phyloP scores from a whole-genome alignment of 2,329 filamentous ascomycete genomes.

The Amesomyces nigricolor region DNA sequence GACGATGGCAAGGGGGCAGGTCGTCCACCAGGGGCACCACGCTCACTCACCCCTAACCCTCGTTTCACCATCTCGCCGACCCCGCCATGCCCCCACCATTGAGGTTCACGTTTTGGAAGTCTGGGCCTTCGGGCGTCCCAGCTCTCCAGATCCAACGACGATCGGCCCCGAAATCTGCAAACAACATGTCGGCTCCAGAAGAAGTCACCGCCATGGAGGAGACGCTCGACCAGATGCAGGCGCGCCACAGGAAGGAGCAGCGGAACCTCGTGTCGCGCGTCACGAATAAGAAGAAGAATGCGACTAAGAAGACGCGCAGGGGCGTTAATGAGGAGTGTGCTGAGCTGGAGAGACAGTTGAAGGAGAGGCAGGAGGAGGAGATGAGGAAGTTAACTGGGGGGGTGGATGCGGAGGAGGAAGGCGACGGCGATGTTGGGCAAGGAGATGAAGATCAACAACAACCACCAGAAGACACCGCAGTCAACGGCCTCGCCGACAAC shows the following conservation, averaged over 20 bases:
- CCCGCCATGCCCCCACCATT: constrained; percentile 11
- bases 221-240: constrained; percentile 68
- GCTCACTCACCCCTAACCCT: not conserved
- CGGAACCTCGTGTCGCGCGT: constrained; percentile 78
- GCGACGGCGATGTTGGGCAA: constrained; percentile 11
- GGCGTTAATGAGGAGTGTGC: constrained; percentile 73
- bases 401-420: constrained; percentile 5
- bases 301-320: constrained; percentile 79
- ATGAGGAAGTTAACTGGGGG: constrained; percentile 38
- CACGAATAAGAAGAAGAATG: constrained; percentile 94
- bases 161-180: not conserved
- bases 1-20: too few species aligned
- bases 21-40: too few species aligned
- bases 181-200: constrained; percentile 2
- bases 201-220: constrained; percentile 31
- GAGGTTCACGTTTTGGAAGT: not conserved
- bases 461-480: not conserved
- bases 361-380: constrained; percentile 62
- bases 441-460: not conserved
- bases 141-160: not conserved
- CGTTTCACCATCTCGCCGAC: not conserved
- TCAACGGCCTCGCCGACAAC: constrained; percentile 8
- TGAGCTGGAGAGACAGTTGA: constrained; percentile 59
- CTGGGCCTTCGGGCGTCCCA: not conserved
- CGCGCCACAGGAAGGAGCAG: constrained; percentile 81